These are phyloP conservation scores for Penicillium egyptiacum DNA, from an alignment of 495 filamentous ascomycete species.

Conservation along the genomic window DNA sequence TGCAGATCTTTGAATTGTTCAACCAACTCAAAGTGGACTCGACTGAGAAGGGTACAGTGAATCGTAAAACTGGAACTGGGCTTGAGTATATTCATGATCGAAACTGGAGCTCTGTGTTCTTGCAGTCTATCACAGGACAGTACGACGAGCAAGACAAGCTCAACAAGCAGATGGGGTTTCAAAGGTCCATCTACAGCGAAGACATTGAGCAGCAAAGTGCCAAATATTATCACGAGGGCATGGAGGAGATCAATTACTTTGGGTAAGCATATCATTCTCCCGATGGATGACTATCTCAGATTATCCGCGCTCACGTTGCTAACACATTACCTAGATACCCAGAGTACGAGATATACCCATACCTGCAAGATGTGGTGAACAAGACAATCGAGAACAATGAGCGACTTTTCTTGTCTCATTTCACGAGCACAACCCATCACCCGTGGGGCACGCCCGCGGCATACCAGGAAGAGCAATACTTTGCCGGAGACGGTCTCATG, in stretches of 20 bases:
- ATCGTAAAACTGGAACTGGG: neutral
- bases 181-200: conserved; percentile 31
- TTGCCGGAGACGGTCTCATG: conserved; percentile 16
- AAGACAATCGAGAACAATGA: conserved; percentile 28
- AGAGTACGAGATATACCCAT: conserved; percentile 22
- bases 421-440: conserved; percentile 45
- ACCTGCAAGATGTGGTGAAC: conserved; percentile 34
- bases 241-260: conserved; percentile 43
- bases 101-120: conserved; percentile 39
- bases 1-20: conserved; percentile 41
- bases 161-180: conserved; percentile 38
- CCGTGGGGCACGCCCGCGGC: conserved; percentile 37
- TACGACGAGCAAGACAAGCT: conserved; percentile 39
- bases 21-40: conserved; percentile 31
- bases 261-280: conserved; percentile 21
- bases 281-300: neutral
- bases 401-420: conserved; percentile 41
- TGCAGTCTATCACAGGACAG: conserved; percentile 42
- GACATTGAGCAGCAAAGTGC: conserved; percentile 25
- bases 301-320: neutral
- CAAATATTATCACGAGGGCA: conserved; percentile 31
- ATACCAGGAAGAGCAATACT: conserved; percentile 31
- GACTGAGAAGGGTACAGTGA: neutral
- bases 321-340: conserved; percentile 14
- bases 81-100: conserved; percentile 15